Percentiles rank a stretch among this genome's conserved stretches.
phyloP scores from a whole-genome alignment of 768 basidiomycete genomes.

The Suillus cothurnatus region DNA sequence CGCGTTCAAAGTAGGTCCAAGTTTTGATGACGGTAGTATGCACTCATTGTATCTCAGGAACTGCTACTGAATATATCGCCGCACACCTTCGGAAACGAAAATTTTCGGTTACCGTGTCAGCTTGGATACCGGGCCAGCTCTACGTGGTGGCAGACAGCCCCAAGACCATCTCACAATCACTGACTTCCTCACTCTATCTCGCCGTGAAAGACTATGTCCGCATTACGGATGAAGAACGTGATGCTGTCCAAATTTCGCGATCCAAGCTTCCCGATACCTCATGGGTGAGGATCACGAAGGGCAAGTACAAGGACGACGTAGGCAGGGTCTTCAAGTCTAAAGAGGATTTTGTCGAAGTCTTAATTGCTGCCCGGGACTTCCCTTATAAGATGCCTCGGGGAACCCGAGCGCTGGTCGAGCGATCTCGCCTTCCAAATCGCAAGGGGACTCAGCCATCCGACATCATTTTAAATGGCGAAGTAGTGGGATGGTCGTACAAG shows the following conservation, averaged over 20 bases:
- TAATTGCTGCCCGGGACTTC: neutral
- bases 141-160: neutral
- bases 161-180: neutral
- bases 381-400: neutral
- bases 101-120: neutral
- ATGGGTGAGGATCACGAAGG: neutral
- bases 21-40: neutral
- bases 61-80: neutral
- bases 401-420: neutral
- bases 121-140: neutral
- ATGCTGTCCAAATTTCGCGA: neutral
- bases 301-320: neutral
- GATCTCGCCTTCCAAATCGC: neutral
- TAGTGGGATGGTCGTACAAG: neutral
- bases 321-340: neutral
- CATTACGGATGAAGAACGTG: neutral
- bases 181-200: neutral
- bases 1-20: neutral
- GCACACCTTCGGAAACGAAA: neutral
- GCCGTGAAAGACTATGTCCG: neutral
- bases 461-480: neutral
- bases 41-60: conserved; percentile 3
- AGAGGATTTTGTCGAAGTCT: neutral
- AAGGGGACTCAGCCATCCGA: neutral
- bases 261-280: neutral